phyloP scores from a whole-genome alignment of 73 alveolate genomes.

The Durusdinium trenchii region DNA sequence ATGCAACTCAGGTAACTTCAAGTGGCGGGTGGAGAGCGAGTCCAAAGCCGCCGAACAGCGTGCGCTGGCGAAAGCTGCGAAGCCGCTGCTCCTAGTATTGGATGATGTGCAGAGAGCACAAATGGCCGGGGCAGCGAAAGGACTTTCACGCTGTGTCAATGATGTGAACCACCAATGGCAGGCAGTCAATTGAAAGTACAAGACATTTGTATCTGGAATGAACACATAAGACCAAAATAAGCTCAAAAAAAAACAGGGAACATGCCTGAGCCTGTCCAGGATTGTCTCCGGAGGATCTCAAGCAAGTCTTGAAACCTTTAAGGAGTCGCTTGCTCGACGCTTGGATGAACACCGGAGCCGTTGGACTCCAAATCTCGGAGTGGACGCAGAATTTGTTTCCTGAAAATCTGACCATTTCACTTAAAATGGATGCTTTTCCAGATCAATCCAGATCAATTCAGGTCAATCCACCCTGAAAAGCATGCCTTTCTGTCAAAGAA shows the following conservation, averaged over 20 bases:
- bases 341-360: not conserved
- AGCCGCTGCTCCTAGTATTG: conserved; percentile 57
- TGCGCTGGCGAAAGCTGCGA: conserved; percentile 84
- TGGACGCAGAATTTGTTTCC: not conserved
- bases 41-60: conserved; percentile 45
- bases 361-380: not conserved
- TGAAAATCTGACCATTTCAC: not conserved
- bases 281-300: conserved; percentile 28
- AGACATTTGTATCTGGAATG: no score
- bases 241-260: no score
- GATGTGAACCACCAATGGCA: no score
- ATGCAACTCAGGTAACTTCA: conserved; percentile 35
- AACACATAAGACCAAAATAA: no score
- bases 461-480: no score
- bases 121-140: conserved; percentile 53
- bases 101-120: conserved; percentile 57
- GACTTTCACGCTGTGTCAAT: no score
- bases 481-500: not conserved
- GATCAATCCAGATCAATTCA: not conserved
- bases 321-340: conserved; percentile 63
- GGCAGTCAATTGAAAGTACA: no score
- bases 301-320: conserved; percentile 27
- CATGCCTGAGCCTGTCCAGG: not conserved
- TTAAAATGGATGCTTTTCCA: no score
- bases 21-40: conserved; percentile 63